A percentile compares a stretch with the other conserved stretches of the same genome.
Evolutionary conservation across 495 filamentous ascomycete species (phyloP).

Genomic region (Penicillium pulvis): DNA sequence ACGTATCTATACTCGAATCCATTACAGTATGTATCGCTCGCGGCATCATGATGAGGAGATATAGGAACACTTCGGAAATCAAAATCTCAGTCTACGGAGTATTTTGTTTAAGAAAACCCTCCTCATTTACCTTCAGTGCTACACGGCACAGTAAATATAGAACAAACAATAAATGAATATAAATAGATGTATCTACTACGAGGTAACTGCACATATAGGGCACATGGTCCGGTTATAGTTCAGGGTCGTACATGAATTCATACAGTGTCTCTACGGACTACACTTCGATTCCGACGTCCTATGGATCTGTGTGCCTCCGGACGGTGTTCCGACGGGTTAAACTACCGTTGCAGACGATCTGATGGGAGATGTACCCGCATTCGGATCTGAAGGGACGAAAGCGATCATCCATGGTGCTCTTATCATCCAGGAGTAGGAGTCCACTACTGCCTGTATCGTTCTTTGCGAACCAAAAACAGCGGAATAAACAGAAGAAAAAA

Average conservation of each 20-base stretch:
- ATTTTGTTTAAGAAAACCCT: too few relatives aligned
- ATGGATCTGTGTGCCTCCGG: not conserved
- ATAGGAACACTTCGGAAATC: not conserved
- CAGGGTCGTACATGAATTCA: not conserved
- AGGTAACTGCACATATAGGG: not conserved
- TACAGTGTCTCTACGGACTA: not conserved
- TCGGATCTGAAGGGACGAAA: slow-evolving; percentile 12
- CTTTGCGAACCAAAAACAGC: not conserved
- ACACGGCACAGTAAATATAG: not conserved
- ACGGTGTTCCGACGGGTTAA: slow-evolving; percentile 16
- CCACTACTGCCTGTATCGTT: not conserved
- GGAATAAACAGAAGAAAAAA: not conserved
- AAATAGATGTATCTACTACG: not conserved
- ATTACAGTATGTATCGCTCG: not conserved
- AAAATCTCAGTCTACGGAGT: not conserved
- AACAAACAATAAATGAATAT: not conserved
- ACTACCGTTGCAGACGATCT: slow-evolving; percentile 6
- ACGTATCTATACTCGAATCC: slow-evolving; percentile 17
- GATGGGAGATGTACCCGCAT: slow-evolving; percentile 6
- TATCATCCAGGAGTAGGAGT: not conserved
- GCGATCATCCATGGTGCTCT: slow-evolving; percentile 9
- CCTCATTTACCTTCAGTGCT: not conserved
- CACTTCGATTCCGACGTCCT: not conserved
- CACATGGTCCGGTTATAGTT: not conserved
- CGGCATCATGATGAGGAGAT: slow-evolving; percentile 22